These are phyloP conservation scores for Telopea speciosissima DNA, from an alignment of 177 flowering plant species.

Conservation along the genomic window DNA sequence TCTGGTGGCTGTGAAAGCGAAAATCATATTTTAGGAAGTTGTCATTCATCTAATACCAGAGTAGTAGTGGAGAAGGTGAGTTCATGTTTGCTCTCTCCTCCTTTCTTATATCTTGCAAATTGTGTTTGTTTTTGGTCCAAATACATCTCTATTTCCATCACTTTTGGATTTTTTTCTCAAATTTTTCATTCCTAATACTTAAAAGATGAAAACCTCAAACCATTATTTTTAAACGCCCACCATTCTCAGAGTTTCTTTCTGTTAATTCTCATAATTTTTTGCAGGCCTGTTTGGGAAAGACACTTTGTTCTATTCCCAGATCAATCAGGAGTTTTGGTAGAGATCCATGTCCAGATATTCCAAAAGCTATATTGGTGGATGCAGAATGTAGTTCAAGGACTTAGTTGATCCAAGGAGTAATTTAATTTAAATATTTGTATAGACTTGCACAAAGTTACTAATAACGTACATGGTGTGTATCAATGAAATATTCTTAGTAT, in stretches of 20 bases:
- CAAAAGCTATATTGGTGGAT: slow-evolving; percentile 45
- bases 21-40: slow-evolving; percentile 30
- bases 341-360: slow-evolving; percentile 52
- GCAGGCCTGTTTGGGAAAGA: slow-evolving; percentile 59
- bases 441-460: too few species aligned
- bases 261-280: too few species aligned
- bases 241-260: too few species aligned
- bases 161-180: too few species aligned
- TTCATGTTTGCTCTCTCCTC: not conserved
- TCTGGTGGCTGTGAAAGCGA: slow-evolving; percentile 31
- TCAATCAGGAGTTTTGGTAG: slow-evolving; percentile 29
- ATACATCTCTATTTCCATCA: too few species aligned
- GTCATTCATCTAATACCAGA: slow-evolving; percentile 38
- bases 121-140: too few species aligned
- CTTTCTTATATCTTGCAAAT: not conserved
- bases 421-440: too few species aligned
- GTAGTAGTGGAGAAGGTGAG: slow-evolving; percentile 40
- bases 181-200: too few species aligned
- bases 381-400: slow-evolving; percentile 29
- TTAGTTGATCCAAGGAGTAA: not conserved
- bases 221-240: too few species aligned
- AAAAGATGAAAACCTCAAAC: too few species aligned
- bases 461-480: too few species aligned
- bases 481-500: too few species aligned
- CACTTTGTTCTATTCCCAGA: slow-evolving; percentile 26